Percentiles rank a stretch among this genome's conserved stretches.
These are phyloP conservation scores for Agarophyton chilense DNA, from an alignment of 23 red algal genomes.

Conservation along the genomic window DNA sequence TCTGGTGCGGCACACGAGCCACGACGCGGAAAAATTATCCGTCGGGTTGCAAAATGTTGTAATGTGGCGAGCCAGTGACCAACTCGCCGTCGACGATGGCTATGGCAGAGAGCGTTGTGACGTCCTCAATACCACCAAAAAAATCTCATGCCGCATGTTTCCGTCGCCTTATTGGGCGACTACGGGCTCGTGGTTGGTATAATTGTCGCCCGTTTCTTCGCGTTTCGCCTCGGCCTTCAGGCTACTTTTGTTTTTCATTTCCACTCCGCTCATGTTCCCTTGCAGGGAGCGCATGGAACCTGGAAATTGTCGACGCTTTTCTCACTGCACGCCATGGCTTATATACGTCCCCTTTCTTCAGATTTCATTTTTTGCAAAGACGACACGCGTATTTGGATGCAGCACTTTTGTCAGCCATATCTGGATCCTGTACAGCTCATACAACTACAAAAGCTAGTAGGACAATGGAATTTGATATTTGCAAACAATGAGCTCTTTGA, in stretches of 20 bases:
- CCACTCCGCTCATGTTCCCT: not conserved
- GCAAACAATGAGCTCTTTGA: too few relatives aligned
- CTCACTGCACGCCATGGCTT: not conserved
- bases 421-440: too few relatives aligned
- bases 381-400: too few relatives aligned
- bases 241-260: slow-evolving; percentile 38
- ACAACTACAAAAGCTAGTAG: too few relatives aligned
- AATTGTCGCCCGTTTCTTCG: not conserved
- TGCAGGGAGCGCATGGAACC: slow-evolving; percentile 56
- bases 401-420: too few relatives aligned
- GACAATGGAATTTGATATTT: too few relatives aligned
- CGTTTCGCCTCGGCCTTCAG: slow-evolving; percentile 10
- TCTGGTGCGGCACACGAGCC: slow-evolving; percentile 5
- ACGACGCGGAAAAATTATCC: not conserved
- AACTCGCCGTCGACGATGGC: slow-evolving; percentile 53
- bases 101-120: slow-evolving; percentile 30
- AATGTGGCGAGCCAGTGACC: not conserved
- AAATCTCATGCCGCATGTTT: not conserved
- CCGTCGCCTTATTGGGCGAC: not conserved
- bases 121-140: not conserved
- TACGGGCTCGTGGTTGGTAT: slow-evolving; percentile 43
- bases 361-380: too few relatives aligned
- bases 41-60: slow-evolving; percentile 54
- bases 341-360: too few relatives aligned
- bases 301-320: slow-evolving; percentile 59